Conservation (phyloP, 2,329 filamentous ascomycete genomes). For the Fusarium robinianum region DNA sequence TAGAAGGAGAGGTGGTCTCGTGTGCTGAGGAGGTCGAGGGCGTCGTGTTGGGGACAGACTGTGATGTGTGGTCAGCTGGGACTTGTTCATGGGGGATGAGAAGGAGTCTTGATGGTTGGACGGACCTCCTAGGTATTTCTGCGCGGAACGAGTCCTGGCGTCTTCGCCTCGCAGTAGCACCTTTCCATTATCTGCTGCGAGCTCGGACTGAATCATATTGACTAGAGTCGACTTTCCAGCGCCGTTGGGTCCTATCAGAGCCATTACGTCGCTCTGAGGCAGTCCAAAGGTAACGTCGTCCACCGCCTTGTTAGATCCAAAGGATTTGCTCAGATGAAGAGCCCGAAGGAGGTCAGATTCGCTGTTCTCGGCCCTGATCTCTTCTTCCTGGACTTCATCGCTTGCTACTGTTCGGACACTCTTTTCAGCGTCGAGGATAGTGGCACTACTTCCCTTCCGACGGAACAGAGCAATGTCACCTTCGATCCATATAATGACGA, state of each 20-base stretch:
- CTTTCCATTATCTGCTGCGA: slow-evolving; percentile 66
- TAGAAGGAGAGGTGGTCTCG: slow-evolving; percentile 82
- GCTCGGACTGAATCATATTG: slow-evolving; percentile 78
- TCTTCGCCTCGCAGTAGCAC: slow-evolving; percentile 77
- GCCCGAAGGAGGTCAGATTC: slow-evolving; percentile 61
- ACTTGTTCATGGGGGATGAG: slow-evolving; percentile 54
- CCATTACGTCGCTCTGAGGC: slow-evolving; percentile 70
- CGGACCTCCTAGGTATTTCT: slow-evolving; percentile 67
- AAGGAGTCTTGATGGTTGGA: slow-evolving; percentile 68
- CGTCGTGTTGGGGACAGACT: slow-evolving; percentile 82
- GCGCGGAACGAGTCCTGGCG: slow-evolving; percentile 59
- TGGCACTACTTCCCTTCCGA: slow-evolving; percentile 43
- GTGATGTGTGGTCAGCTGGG: slow-evolving; percentile 58
- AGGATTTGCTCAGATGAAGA: slow-evolving; percentile 69
- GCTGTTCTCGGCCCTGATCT: slow-evolving; percentile 34
- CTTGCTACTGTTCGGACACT: slow-evolving; percentile 19
- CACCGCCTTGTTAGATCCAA: slow-evolving; percentile 67
- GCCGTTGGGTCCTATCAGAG: slow-evolving; percentile 76
- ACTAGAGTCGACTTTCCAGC: slow-evolving; percentile 87
- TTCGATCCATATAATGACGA: slow-evolving; percentile 74
- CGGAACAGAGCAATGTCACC: slow-evolving; percentile 60
- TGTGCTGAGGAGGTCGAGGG: slow-evolving; percentile 84
- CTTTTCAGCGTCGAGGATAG: slow-evolving; percentile 14
- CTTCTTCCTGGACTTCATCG: slow-evolving; percentile 36
- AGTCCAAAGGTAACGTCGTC: slow-evolving; percentile 74